A percentile compares a stretch with the other conserved stretches of the same genome.
phyloP scores from a whole-genome alignment of 2,329 filamentous ascomycete species.

The Beauveria caledonica region DNA sequence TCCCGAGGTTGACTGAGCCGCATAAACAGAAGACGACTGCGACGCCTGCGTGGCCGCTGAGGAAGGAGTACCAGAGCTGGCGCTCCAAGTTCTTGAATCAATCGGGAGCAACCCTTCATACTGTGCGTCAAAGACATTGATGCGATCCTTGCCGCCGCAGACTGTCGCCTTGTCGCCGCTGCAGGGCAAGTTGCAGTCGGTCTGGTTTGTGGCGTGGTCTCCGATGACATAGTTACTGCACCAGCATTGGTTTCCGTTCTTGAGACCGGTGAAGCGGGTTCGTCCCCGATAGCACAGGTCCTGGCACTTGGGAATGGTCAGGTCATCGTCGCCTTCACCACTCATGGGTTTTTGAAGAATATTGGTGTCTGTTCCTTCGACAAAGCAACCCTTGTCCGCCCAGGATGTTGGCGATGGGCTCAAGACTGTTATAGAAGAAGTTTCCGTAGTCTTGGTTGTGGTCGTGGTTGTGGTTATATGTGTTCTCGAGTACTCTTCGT shows the following conservation, averaged over 20 bases:
- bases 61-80: background rate
- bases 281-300: background rate
- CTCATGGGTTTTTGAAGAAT: conserved; percentile 24
- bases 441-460: conserved; percentile 1
- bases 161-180: conserved; percentile 13
- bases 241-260: conserved; percentile 16
- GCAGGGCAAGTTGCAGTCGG: conserved; percentile 14
- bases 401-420: conserved; percentile 15
- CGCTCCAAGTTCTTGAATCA: background rate
- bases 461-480: conserved; percentile 7
- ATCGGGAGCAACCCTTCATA: background rate
- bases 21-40: background rate
- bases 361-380: conserved; percentile 22
- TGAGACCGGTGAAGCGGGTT: conserved; percentile 10
- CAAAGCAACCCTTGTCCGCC: conserved; percentile 29
- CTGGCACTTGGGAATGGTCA: conserved; percentile 26
- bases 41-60: no score
- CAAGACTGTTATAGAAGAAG: conserved; percentile 1
- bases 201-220: conserved; percentile 8
- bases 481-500: background rate
- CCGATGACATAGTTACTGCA: conserved; percentile 14
- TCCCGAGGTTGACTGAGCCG: background rate
- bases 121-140: conserved; percentile 14
- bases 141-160: conserved; percentile 14
- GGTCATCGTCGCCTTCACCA: conserved; percentile 13